A percentile compares a stretch with the other conserved stretches of the same genome.
phyloP scores from a whole-genome alignment of 805 yeast species.

The Ogataea thermomethanolica region DNA sequence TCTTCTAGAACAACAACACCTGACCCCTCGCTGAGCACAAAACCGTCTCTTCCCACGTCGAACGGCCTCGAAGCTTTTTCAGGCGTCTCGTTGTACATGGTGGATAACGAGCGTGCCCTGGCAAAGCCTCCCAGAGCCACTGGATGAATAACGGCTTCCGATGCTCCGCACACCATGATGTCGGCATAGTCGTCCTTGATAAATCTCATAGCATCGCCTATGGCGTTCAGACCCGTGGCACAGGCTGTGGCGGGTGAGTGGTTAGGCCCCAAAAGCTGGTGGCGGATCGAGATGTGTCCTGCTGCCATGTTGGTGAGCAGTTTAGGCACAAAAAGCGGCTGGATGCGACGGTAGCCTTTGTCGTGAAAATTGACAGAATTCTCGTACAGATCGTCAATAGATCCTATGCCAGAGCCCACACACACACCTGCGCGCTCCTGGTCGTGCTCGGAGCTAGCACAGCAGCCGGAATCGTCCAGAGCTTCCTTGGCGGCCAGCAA shows the following conservation, averaged over 20 bases:
- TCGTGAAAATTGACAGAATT: slow-evolving; percentile 50
- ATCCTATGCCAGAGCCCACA: slow-evolving; percentile 93
- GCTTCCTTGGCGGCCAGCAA: slow-evolving; percentile 78
- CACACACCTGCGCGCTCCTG: slow-evolving; percentile 59
- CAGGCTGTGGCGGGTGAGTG: slow-evolving; percentile 93
- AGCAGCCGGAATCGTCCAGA: slow-evolving; percentile 59
- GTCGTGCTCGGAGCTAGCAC: slow-evolving; percentile 36
- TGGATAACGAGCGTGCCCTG: slow-evolving; percentile 75
- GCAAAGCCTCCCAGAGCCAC: slow-evolving; percentile 87
- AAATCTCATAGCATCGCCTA: slow-evolving; percentile 88
- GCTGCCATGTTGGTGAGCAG: slow-evolving; percentile 90
- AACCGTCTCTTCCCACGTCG: slow-evolving; percentile 74
- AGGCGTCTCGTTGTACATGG: slow-evolving; percentile 61
- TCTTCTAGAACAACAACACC: slow-evolving; percentile 78
- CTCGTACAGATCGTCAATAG: slow-evolving; percentile 67
- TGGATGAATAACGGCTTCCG: slow-evolving; percentile 86
- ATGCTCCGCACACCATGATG: slow-evolving; percentile 90
- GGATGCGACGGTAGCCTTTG: slow-evolving; percentile 62
- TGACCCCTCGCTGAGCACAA: slow-evolving; percentile 91
- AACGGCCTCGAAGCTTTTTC: slow-evolving; percentile 79
- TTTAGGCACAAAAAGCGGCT: slow-evolving; percentile 84
- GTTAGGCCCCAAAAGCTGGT: slow-evolving; percentile 77
- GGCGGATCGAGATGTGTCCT: slow-evolving; percentile 79
- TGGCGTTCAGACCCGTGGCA: slow-evolving; percentile 91
- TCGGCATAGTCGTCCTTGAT: slow-evolving; percentile 78